A percentile compares a stretch with the other conserved stretches of the same genome.
phyloP scores from a whole-genome alignment of 2,329 filamentous ascomycete species.

The Uncinocarpus reesii region DNA sequence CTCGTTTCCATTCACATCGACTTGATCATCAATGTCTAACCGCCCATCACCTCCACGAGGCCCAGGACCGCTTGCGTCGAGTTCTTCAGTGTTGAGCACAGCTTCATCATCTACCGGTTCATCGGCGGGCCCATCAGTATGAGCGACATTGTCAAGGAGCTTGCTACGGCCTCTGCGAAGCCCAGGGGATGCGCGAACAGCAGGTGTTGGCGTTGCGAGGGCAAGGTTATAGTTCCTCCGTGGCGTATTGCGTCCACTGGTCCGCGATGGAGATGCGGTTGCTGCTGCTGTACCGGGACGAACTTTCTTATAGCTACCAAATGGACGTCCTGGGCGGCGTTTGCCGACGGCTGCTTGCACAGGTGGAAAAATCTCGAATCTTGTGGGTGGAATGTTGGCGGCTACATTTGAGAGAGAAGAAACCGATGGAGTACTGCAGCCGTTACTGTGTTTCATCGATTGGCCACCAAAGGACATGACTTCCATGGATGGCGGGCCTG shows the following conservation, averaged over 20 bases:
- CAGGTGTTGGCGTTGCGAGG: slow-evolving; percentile 24
- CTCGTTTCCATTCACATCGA: background rate
- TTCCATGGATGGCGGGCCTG: slow-evolving; percentile 25
- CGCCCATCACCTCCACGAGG: background rate
- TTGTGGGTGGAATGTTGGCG: slow-evolving; percentile 32
- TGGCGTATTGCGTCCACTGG: slow-evolving; percentile 31
- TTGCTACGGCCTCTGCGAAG: slow-evolving; percentile 28
- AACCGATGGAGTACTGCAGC: slow-evolving; percentile 19
- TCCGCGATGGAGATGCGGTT: slow-evolving; percentile 28
- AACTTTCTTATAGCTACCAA: slow-evolving; percentile 22
- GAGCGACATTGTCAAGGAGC: slow-evolving; percentile 20
- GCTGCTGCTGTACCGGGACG: slow-evolving; percentile 18
- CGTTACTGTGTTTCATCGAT: slow-evolving; percentile 21
- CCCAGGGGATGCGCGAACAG: slow-evolving; percentile 18
- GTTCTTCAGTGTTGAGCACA: background rate
- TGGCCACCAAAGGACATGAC: slow-evolving; percentile 18
- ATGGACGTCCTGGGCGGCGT: slow-evolving; percentile 32
- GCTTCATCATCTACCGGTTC: background rate
- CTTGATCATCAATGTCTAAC: background rate
- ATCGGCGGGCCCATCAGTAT: background rate
- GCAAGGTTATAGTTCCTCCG: slow-evolving; percentile 25
- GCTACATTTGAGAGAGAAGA: slow-evolving; percentile 21
- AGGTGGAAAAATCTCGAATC: slow-evolving; percentile 37
- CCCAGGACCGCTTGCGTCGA: background rate
- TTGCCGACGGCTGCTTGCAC: slow-evolving; percentile 30